Conservation (phyloP, 1,284 basidiomycete species). For the Cutaneotrichosporon mucoides region DNA sequence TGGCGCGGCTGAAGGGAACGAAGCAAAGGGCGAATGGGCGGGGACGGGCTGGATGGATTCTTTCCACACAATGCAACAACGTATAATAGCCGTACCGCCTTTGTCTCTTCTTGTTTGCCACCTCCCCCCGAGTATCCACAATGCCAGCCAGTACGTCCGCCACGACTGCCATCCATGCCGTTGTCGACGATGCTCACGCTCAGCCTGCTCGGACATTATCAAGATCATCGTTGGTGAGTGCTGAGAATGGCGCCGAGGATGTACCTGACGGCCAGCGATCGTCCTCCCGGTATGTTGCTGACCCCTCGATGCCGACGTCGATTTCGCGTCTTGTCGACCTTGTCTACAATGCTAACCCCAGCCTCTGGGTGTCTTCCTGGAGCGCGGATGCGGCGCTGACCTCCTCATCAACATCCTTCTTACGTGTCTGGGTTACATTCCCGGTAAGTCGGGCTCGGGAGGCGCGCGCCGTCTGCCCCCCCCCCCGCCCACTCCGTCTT, state of each 20-base stretch:
- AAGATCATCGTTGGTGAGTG: slow-evolving; percentile 37
- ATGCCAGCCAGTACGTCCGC: slow-evolving; percentile 9
- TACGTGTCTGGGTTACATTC: slow-evolving; percentile 43
- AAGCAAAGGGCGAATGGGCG: no score
- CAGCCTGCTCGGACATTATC: slow-evolving; percentile 35
- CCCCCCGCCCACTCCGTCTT: no score
- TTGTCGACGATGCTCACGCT: not conserved
- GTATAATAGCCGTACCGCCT: no score
- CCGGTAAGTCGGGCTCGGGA: slow-evolving; percentile 17
- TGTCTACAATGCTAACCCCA: slow-evolving; percentile 4
- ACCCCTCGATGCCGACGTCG: not conserved
- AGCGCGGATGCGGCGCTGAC: slow-evolving; percentile 41
- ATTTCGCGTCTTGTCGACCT: no score
- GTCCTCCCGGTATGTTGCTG: slow-evolving; percentile 33
- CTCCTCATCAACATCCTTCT: slow-evolving; percentile 43
- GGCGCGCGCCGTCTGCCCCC: no score
- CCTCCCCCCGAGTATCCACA: not conserved
- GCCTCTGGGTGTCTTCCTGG: slow-evolving; percentile 47
- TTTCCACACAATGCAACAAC: no score
- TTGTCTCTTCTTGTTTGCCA: slow-evolving; percentile 4
- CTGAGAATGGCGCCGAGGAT: not conserved
- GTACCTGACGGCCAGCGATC: slow-evolving; percentile 21
- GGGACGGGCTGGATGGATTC: no score
- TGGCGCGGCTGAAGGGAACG: no score
- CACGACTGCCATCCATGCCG: slow-evolving; percentile 1